A percentile compares a stretch with the other conserved stretches of the same genome.
Conservation (phyloP, 2,329 filamentous ascomycete genomes). For the Westerdykella sp. region DNA sequence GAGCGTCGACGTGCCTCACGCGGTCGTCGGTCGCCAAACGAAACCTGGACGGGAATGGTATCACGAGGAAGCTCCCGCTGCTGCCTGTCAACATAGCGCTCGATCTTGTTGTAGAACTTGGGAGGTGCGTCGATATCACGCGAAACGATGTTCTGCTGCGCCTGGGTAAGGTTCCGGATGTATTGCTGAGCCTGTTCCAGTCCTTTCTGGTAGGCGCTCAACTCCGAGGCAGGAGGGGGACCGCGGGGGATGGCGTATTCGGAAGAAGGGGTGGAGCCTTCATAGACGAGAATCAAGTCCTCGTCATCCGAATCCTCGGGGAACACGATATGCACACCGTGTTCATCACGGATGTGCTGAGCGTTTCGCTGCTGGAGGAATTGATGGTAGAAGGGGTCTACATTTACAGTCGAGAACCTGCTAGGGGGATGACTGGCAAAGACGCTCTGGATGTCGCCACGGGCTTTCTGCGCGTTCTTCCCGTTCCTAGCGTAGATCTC, state of each 20-base stretch:
- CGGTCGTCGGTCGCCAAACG: constrained; percentile 42
- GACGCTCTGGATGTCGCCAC: constrained; percentile 67
- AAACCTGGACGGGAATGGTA: constrained; percentile 53
- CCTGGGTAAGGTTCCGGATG: constrained; percentile 48
- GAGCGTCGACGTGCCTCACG: constrained; percentile 52
- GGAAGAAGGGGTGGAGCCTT: constrained; percentile 52
- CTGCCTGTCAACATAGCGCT: constrained; percentile 53
- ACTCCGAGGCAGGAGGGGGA: constrained; percentile 50
- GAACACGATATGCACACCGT: constrained; percentile 67
- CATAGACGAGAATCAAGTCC: constrained; percentile 67
- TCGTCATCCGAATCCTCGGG: constrained; percentile 57
- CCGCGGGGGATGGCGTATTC: constrained; percentile 52
- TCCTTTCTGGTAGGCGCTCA: constrained; percentile 51
- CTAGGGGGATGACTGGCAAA: constrained; percentile 68
- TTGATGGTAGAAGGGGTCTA: constrained; percentile 75
- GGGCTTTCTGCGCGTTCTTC: constrained; percentile 72
- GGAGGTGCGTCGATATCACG: constrained; percentile 50
- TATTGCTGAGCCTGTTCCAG: constrained; percentile 54
- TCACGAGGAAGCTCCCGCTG: constrained; percentile 45
- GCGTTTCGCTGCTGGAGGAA: constrained; percentile 62
- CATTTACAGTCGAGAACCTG: constrained; percentile 58
- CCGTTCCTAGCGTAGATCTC: constrained; percentile 81
- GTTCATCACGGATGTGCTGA: constrained; percentile 58
- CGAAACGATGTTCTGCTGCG: constrained; percentile 51
- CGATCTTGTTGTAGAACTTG: constrained; percentile 60